phyloP scores from a whole-genome alignment of 78 protist genomes.

The Dictyostelium intermedium region DNA sequence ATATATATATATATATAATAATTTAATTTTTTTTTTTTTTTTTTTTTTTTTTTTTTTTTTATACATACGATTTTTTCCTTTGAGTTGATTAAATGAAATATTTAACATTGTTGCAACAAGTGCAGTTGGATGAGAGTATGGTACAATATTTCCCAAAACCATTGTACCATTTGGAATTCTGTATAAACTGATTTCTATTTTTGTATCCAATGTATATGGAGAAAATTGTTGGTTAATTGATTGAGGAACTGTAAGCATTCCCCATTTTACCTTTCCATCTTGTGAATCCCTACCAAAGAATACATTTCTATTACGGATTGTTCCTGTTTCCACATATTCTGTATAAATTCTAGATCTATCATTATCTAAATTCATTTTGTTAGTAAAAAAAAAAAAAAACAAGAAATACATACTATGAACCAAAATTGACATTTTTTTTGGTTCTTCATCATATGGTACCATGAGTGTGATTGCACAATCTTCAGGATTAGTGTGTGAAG shows the following conservation, averaged over 20 bases:
- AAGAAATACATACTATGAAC: neutral
- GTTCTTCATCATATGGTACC: conserved; percentile 7
- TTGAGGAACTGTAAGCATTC: neutral
- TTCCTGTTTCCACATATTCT: neutral
- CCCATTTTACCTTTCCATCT: neutral
- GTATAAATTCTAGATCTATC: neutral
- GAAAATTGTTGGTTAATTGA: neutral
- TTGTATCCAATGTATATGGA: neutral
- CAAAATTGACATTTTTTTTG: neutral
- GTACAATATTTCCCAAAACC: neutral
- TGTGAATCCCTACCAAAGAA: neutral
- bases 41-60: too few species aligned
- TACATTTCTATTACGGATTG: neutral
- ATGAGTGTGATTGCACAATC: neutral
- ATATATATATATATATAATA: too few species aligned
- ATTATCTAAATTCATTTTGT: neutral
- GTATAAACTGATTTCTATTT: neutral
- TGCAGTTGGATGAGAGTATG: neutral
- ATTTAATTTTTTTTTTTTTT: too few species aligned
- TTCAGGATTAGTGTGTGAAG: neutral
- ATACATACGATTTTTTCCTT: neutral
- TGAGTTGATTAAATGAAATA: neutral
- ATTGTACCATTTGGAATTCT: neutral
- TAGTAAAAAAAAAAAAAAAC: too few species aligned
- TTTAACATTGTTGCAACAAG: neutral